Base-by-base conservation (phyloP, 2,329 filamentous ascomycete species). In the Scolecobasidium constrictum region DNA sequence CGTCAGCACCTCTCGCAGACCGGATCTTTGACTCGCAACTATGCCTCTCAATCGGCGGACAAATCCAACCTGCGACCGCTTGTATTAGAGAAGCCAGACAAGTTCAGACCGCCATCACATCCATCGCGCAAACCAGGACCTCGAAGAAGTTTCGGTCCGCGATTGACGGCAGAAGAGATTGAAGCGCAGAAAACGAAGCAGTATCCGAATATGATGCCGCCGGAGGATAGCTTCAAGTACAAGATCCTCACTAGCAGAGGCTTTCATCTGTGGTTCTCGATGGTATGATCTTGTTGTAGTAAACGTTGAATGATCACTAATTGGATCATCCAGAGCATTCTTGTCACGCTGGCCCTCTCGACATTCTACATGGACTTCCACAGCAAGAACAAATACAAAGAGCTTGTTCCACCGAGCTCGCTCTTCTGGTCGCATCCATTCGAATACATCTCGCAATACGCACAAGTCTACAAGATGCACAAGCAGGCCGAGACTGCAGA, bases 81-180 rank as follows among this genome's bases (percentile, higher is more conserved):
- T 26, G 45, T 47, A 15, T 79, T 98, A 50, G 85, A 85, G 53
- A 86, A 95, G 63, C 90, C 90, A 18, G 75, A 83, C 55, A 83
- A 81, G 59, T 96, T 94, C 71, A 85, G 85, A 38, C 90, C 92
- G 2, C 92, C 92, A 0, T 96, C 90, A 0, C 92, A 96, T 61
- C 81, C 83, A 11, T 69, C 83, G 17, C 70, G 72, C 50, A 62
- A 64, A 41, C 60, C 67, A 5, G 71, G 73, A 53, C 77, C 81
- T 60, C 13, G 37, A 4, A 11, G 23, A 17, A n/a, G 17, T n/a
- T 28, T 38, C 6, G 87, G 86, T 28, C 83, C 86, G 15, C 65
- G 76, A 17, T 64, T 87, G 47, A 78, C 76, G 13, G 66, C 72
- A 16, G 72, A 79, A 40, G 82, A 94, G 61, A 64, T 70, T 40